Base-by-base conservation (phyloP, 805 yeast species). In the Candida lessepsii region DNA sequence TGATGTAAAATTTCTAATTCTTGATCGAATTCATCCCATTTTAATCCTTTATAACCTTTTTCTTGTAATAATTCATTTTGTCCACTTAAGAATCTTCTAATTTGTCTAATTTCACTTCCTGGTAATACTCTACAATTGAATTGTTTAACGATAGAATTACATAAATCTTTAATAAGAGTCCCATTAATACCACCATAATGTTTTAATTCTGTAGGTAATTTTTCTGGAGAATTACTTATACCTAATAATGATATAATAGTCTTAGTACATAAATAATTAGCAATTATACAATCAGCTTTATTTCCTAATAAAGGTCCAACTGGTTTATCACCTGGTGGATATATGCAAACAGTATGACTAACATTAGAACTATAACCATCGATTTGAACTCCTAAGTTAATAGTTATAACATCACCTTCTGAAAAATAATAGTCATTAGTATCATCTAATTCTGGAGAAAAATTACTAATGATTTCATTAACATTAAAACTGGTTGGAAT, bases 31-130 rank as follows among this genome's bases (percentile, higher is more conserved):
- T 86, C 95, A 39, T 83, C 75, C 95, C 95, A 86, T 19, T 76
- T 84, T 40, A 90, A 95, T 57, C 96, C 96, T 64, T 91, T 90
- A 66, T 85, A 86, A 50, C 87, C 96, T 57, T 81, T 77, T 68
- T 91, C 99, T 27, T 90, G 91, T 48, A 89, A 93, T 40, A 89
- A 71, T 57, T 88, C 95, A 44, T 90, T 83, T 71, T 93, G 99
- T 39, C 99, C 99, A 28, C 96, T 95, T 57, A 93, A 77, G 55
- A 91, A 93, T 58, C 98, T 79, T 70, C 96, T 79, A 42, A 90
- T 75, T 61, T 96, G 78, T 67, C 99, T 83, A 30, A 93, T 86
- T 60, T 87, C 82, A 16, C 96, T 86, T 0, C 96, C 96, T 21
- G 98, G 98, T 26, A 86, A 88, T 40, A 93, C 88, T 42, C 73